Percentiles rank a stretch among this genome's conserved stretches.
phyloP scores from a whole-genome alignment of 2,329 filamentous ascomycete genomes.

The Aspergillus chevalieri region DNA sequence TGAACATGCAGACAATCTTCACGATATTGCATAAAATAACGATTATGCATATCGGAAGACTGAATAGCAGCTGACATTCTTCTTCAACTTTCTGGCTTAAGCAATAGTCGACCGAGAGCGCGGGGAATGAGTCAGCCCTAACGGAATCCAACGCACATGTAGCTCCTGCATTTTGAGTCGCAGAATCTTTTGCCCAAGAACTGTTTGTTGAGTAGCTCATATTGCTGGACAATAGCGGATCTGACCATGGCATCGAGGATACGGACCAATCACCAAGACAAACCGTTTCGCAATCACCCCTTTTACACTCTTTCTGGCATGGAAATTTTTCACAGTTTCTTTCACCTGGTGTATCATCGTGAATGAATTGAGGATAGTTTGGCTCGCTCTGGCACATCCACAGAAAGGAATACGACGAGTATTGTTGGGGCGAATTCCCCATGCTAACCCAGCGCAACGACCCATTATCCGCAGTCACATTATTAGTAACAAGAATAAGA shows the following conservation, averaged over 20 bases:
- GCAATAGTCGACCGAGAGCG: background rate
- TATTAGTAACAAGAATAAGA: background rate
- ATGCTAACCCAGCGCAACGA: background rate
- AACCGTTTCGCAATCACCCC: background rate
- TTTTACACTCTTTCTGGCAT: too few relatives aligned
- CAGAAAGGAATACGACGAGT: background rate
- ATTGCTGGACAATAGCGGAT: background rate
- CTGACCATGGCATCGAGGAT: background rate
- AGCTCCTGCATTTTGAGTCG: background rate
- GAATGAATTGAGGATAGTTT: too few relatives aligned
- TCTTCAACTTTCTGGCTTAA: background rate
- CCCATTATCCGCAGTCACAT: background rate
- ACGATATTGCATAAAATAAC: conserved; percentile 2
- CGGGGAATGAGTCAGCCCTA: background rate
- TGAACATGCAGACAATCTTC: conserved; percentile 4
- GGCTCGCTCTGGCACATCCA: background rate
- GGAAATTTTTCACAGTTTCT: too few relatives aligned
- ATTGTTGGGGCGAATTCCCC: background rate
- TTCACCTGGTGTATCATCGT: too few relatives aligned
- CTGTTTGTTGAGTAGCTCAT: background rate
- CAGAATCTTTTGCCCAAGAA: background rate
- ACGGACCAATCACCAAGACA: background rate
- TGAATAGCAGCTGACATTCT: conserved; percentile 2
- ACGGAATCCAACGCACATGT: background rate
- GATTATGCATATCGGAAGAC: background rate